These are phyloP conservation scores for Cordyceps fumosorosea DNA, from an alignment of 2,329 filamentous ascomycete genomes.

Conservation along the genomic window DNA sequence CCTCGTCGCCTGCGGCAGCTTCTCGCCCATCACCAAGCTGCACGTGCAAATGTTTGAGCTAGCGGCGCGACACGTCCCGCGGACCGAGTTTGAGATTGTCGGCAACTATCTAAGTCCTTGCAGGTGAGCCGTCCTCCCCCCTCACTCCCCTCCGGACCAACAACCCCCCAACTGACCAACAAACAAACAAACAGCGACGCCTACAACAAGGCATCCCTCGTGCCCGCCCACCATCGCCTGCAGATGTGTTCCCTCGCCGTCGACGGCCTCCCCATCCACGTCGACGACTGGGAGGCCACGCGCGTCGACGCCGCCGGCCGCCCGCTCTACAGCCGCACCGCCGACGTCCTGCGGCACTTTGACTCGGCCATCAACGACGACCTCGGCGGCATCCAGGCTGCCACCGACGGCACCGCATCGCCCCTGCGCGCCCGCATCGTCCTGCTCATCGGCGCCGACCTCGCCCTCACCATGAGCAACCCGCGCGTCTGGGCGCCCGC, in stretches of 20 bases:
- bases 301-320: constrained; percentile 33
- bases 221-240: constrained; percentile 31
- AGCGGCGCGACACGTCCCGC: constrained; percentile 66
- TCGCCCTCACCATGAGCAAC: constrained; percentile 67
- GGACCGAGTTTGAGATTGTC: constrained; percentile 67
- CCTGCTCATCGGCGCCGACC: constrained; percentile 71
- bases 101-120: constrained; percentile 57
- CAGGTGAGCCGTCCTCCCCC: not conserved
- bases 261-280: constrained; percentile 69
- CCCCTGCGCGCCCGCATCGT: constrained; percentile 65
- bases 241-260: constrained; percentile 82
- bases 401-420: constrained; percentile 57
- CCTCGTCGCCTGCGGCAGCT: constrained; percentile 63
- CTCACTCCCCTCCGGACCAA: not conserved
- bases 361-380: constrained; percentile 77
- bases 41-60: constrained; percentile 86
- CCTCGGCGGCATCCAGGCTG: constrained; percentile 66
- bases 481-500: constrained; percentile 74
- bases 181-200: constrained; percentile 21
- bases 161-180: not conserved
- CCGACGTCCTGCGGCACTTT: constrained; percentile 84
- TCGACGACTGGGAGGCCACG: constrained; percentile 82
- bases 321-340: constrained; percentile 77
- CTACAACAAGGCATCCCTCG: constrained; percentile 33
- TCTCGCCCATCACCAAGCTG: constrained; percentile 68